phyloP scores from a whole-genome alignment of 176 grass and related monocot species.

The Areca catechu region DNA sequence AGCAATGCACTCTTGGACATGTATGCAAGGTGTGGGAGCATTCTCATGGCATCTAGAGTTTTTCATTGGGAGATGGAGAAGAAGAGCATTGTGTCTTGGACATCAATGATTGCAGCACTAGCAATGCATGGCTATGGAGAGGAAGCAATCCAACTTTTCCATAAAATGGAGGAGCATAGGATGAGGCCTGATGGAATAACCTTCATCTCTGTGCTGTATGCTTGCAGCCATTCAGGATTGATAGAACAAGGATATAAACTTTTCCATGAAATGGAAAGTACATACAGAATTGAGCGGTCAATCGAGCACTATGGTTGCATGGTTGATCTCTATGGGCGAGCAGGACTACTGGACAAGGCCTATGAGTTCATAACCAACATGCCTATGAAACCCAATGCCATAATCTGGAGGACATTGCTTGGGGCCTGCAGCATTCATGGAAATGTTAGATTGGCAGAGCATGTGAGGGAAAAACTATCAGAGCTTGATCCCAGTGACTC shows the following conservation, averaged over 20 bases:
- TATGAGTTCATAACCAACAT: slow-evolving; percentile 19
- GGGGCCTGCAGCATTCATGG: slow-evolving; percentile 24
- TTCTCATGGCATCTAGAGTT: slow-evolving; percentile 11
- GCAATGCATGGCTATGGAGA: slow-evolving; percentile 21
- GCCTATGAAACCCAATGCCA: slow-evolving; percentile 18
- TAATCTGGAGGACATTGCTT: slow-evolving; percentile 25
- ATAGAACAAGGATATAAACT: slow-evolving; percentile 11
- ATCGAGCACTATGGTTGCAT: slow-evolving; percentile 26
- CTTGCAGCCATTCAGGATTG: slow-evolving; percentile 23
- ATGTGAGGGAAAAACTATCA: slow-evolving; percentile 13
- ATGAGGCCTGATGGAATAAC: slow-evolving; percentile 14
- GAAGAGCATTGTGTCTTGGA: slow-evolving; percentile 20
- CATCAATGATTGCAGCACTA: slow-evolving; percentile 18
- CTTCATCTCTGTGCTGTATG: slow-evolving; percentile 23
- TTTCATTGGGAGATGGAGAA: slow-evolving; percentile 13
- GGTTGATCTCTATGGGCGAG: slow-evolving; percentile 25
- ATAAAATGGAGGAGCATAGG: slow-evolving; percentile 17
- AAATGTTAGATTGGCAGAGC: slow-evolving; percentile 14
- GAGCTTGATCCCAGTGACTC: slow-evolving; percentile 12
- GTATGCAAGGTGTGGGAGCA: slow-evolving; percentile 20
- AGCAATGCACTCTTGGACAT: slow-evolving; percentile 12
- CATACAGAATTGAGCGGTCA: slow-evolving; percentile 7
- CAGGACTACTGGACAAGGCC: slow-evolving; percentile 16
- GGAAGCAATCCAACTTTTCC: slow-evolving; percentile 14
- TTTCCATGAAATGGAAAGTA: slow-evolving; percentile 8